Percentiles rank a stretch among this genome's conserved stretches.
These are phyloP conservation scores for Cyberlindnera maclurae DNA, from an alignment of 805 yeast genomes.

Conservation along the genomic window DNA sequence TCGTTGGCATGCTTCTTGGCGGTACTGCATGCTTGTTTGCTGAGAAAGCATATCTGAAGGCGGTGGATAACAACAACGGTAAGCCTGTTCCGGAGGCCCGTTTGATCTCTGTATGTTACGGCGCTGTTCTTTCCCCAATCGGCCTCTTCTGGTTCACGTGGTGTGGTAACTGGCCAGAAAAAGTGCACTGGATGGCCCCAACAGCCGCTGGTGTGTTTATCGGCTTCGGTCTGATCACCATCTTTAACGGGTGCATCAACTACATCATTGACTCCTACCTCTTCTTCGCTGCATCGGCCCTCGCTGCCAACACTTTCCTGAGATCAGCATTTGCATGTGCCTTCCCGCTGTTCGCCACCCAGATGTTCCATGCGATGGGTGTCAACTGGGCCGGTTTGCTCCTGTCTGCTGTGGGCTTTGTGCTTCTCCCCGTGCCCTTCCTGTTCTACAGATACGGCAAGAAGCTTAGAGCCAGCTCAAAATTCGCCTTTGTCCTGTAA, in stretches of 20 bases:
- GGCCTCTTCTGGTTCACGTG: conserved; percentile 86
- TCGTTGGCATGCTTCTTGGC: conserved; percentile 61
- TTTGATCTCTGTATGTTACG: conserved; percentile 67
- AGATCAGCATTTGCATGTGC: conserved; percentile 65
- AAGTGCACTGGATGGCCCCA: conserved; percentile 80
- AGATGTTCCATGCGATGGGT: conserved; percentile 64
- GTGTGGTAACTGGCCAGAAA: conserved; percentile 70
- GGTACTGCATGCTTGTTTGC: conserved; percentile 41
- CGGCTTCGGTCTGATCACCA: conserved; percentile 61
- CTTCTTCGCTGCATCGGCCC: conserved; percentile 69
- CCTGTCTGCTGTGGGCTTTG: conserved; percentile 52
- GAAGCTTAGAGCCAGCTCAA: conserved; percentile 46
- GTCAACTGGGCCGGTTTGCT: conserved; percentile 75
- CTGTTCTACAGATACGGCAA: conserved; percentile 56
- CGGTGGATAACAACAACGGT: conserved; percentile 45
- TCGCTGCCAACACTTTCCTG: conserved; percentile 66
- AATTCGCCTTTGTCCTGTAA: conserved; percentile 40
- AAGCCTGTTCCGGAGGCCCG: conserved; percentile 73
- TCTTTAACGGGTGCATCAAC: conserved; percentile 64
- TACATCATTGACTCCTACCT: conserved; percentile 69
- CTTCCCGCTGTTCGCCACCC: conserved; percentile 64
- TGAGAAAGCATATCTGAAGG: conserved; percentile 46
- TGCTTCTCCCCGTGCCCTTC: conserved; percentile 62
- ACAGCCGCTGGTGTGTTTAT: conserved; percentile 55
- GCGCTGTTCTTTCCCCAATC: conserved; percentile 62